A percentile compares a stretch with the other conserved stretches of the same genome.
phyloP scores from a whole-genome alignment of 148 eudicot species.

The Mesembryanthemum crystallinum region DNA sequence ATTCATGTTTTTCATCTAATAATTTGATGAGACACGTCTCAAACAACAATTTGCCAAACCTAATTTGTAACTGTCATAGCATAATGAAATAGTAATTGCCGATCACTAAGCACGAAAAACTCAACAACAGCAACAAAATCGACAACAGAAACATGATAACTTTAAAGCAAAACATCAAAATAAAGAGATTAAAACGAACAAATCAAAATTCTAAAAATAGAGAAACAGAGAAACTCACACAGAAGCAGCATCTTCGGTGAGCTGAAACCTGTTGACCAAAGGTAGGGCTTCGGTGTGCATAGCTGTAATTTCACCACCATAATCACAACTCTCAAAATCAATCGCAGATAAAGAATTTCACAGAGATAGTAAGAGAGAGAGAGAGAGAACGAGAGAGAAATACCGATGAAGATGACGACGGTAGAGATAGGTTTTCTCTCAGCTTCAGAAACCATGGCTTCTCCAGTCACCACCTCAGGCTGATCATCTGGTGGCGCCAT shows the following conservation, averaged over 20 bases:
- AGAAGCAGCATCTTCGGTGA: slow-evolving; percentile 43
- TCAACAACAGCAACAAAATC: neutral
- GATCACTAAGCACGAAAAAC: neutral
- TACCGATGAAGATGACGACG: slow-evolving; percentile 55
- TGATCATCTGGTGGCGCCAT: slow-evolving; percentile 46
- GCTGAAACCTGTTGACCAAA: slow-evolving; percentile 51
- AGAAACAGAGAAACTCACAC: slow-evolving; percentile 36
- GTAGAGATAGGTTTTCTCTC: slow-evolving; percentile 41
- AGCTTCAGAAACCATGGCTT: slow-evolving; percentile 25
- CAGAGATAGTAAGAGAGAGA: neutral
- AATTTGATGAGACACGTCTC: too few relatives aligned
- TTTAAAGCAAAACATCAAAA: neutral
- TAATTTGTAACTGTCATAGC: neutral
- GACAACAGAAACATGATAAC: neutral
- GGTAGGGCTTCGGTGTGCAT: slow-evolving; percentile 68
- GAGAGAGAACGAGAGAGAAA: neutral
- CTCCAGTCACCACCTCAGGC: neutral
- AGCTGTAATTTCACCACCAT: slow-evolving; percentile 34
- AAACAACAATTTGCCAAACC: too few relatives aligned
- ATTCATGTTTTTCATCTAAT: too few relatives aligned
- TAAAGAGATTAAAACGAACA: neutral
- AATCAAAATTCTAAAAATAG: neutral
- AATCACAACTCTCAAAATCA: slow-evolving; percentile 6
- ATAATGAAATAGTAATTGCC: too few relatives aligned
- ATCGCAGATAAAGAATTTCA: neutral